A percentile compares a stretch with the other conserved stretches of the same genome.
Evolutionary conservation across 1,284 basidiomycete genomes (phyloP).

Genomic region (Cutaneotrichosporon sp.): DNA sequence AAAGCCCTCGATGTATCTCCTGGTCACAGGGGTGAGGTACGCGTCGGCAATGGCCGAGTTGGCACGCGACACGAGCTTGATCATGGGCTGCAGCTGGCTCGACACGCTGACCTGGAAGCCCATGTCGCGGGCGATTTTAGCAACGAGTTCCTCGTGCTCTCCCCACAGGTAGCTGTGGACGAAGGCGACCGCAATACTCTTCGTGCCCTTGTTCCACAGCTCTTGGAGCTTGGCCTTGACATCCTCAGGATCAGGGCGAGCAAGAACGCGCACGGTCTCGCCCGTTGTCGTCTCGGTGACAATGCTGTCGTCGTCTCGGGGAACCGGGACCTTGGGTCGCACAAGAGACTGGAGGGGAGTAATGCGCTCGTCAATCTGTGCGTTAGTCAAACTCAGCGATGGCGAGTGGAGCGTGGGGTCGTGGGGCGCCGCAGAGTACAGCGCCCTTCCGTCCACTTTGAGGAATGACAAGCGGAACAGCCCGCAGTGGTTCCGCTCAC

Average conservation of each 20-base stretch:
- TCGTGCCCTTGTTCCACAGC: constrained; percentile 38
- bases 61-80: constrained; percentile 55
- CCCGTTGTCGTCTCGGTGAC: constrained; percentile 56
- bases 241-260: constrained; percentile 55
- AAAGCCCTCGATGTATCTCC: constrained; percentile 54
- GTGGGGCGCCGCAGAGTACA: not conserved
- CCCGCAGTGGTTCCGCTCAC: not conserved
- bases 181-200: constrained; percentile 38
- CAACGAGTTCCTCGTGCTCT: constrained; percentile 42
- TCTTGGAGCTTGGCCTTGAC: constrained; percentile 35
- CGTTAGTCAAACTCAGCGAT: constrained; percentile 7
- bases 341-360: constrained; percentile 62
- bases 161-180: constrained; percentile 43
- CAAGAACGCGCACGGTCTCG: constrained; percentile 82
- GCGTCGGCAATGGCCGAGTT: constrained; percentile 58
- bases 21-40: constrained; percentile 57
- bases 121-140: constrained; percentile 35
- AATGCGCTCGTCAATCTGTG: constrained; percentile 74
- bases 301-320: constrained; percentile 25
- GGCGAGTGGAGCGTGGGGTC: no score
- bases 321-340: constrained; percentile 25
- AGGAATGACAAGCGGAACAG: not conserved
- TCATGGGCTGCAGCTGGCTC: constrained; percentile 43
- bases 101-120: constrained; percentile 45
- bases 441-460: no score